Evolutionary conservation across 768 basidiomycete species (phyloP).

Genomic region (Clitopilus hobsonii): DNA sequence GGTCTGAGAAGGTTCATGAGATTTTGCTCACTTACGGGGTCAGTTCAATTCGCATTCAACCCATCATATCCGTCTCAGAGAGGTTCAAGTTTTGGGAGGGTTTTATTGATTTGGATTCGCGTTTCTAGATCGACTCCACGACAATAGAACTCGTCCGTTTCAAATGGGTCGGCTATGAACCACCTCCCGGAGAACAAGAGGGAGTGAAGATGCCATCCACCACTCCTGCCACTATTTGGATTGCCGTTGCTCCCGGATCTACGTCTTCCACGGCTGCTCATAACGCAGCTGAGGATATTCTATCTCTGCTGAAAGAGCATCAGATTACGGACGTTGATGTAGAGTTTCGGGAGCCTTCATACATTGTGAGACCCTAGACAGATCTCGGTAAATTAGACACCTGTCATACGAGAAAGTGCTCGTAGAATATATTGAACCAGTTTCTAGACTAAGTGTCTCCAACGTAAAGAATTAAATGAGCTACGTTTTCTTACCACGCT

Average conservation of each 20-base stretch:
- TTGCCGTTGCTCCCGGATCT: slow-evolving; percentile 21
- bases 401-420: too few relatives aligned
- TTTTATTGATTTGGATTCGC: too few relatives aligned
- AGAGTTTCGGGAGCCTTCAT: slow-evolving; percentile 25
- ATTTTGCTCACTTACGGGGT: slow-evolving; percentile 21
- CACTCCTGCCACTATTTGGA: slow-evolving; percentile 31
- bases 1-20: slow-evolving; percentile 22
- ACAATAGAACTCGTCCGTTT: slow-evolving; percentile 30
- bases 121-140: slow-evolving; percentile 26
- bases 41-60: too few relatives aligned
- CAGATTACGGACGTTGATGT: slow-evolving; percentile 26
- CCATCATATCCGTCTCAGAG: too few relatives aligned
- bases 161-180: slow-evolving; percentile 17
- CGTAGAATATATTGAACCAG: too few relatives aligned
- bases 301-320: slow-evolving; percentile 25
- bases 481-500: too few relatives aligned
- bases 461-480: too few relatives aligned
- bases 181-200: slow-evolving; percentile 10
- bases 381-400: too few relatives aligned
- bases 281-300: slow-evolving; percentile 22
- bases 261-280: slow-evolving; percentile 24
- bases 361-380: too few relatives aligned
- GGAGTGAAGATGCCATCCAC: slow-evolving; percentile 14
- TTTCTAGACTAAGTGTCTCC: too few relatives aligned
- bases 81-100: too few relatives aligned